phyloP scores from a whole-genome alignment of 2,329 filamentous ascomycete genomes.

The Plenodomus tracheiphilus region DNA sequence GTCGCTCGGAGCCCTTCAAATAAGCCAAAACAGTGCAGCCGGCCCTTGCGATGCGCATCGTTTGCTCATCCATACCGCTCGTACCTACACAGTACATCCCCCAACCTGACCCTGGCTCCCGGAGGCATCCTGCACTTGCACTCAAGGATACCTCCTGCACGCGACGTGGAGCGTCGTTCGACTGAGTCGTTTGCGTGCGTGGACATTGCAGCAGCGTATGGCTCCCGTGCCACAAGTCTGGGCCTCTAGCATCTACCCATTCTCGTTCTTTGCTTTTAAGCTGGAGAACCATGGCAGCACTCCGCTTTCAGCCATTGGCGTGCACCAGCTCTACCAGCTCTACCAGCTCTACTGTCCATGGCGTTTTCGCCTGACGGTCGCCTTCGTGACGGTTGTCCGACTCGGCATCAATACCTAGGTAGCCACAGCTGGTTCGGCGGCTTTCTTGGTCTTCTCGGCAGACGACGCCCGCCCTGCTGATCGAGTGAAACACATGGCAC shows the following conservation, averaged over 20 bases:
- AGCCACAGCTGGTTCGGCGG: neutral
- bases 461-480: conserved; percentile 7
- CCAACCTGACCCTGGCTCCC: conserved; percentile 2
- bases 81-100: too few species aligned
- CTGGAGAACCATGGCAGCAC: neutral
- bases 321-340: too few species aligned
- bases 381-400: too few species aligned
- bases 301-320: neutral
- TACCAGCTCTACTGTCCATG: too few species aligned
- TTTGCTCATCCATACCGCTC: conserved; percentile 1
- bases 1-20: too few species aligned
- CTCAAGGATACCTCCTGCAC: conserved; percentile 11
- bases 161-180: conserved; percentile 11
- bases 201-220: conserved; percentile 19
- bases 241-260: neutral
- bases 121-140: conserved; percentile 2
- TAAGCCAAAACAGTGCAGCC: neutral
- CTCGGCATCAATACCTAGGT: too few species aligned
- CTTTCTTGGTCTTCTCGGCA: neutral
- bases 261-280: neutral
- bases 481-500: conserved; percentile 17
- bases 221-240: conserved; percentile 5
- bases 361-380: too few species aligned
- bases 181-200: conserved; percentile 19
- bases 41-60: neutral